Conservation (phyloP, 2,329 filamentous ascomycete genomes). For the Aspergillus hiratsukae region DNA sequence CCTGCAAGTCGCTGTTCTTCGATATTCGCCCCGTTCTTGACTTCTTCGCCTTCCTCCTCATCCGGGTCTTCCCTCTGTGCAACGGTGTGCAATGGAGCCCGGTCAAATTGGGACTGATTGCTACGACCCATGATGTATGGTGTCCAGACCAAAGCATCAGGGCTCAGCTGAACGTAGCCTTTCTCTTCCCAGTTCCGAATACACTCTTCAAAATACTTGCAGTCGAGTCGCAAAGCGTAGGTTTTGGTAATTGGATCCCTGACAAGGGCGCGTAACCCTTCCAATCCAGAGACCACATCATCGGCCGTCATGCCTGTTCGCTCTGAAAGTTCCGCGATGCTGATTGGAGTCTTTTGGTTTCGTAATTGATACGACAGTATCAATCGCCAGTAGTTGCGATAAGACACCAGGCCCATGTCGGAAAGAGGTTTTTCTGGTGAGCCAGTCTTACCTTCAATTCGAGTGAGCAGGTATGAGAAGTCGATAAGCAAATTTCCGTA, state of each 20-base stretch:
- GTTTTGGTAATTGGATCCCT: constrained; percentile 81
- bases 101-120: constrained; percentile 76
- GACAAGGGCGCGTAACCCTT: constrained; percentile 83
- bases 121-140: constrained; percentile 93
- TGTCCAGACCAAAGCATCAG: constrained; percentile 82
- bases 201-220: constrained; percentile 79
- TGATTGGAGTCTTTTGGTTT: constrained; percentile 53
- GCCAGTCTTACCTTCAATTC: constrained; percentile 87
- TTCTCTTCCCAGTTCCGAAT: constrained; percentile 86
- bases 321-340: constrained; percentile 60
- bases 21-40: constrained; percentile 17
- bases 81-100: constrained; percentile 78
- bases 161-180: constrained; percentile 78
- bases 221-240: constrained; percentile 85
- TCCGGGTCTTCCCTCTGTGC: constrained; percentile 69
- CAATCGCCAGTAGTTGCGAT: constrained; percentile 94
- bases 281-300: constrained; percentile 89
- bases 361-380: constrained; percentile 81
- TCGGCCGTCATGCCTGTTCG: constrained; percentile 94
- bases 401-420: constrained; percentile 96
- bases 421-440: constrained; percentile 96
- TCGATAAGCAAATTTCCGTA: constrained; percentile 97
- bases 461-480: constrained; percentile 93
- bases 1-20: constrained; percentile 9
- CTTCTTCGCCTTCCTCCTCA: constrained; percentile 31